Evolutionary conservation across 2,329 filamentous ascomycete genomes (phyloP).

Genomic region (Claviceps arundinis): DNA sequence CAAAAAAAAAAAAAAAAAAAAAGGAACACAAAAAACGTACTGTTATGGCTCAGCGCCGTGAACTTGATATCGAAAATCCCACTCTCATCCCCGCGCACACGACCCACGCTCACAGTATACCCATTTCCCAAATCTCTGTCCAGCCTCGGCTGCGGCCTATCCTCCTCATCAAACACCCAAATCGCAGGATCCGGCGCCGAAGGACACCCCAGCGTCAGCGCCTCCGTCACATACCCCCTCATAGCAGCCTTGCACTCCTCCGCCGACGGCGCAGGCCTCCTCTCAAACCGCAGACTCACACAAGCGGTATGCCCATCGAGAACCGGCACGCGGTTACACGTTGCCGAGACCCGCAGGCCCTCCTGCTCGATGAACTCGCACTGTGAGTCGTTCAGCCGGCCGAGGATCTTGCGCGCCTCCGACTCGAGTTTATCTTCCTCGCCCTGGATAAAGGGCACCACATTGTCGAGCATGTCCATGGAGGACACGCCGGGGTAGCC

Average conservation of each 20-base stretch:
- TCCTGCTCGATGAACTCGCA: conserved; percentile 67
- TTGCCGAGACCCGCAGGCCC: conserved; percentile 63
- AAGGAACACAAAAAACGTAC: conserved; percentile 24
- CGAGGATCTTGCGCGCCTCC: conserved; percentile 90
- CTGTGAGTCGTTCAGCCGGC: conserved; percentile 53
- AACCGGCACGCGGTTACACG: conserved; percentile 90
- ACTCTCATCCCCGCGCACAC: conserved; percentile 72
- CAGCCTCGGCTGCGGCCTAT: conserved; percentile 80
- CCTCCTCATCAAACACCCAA: conserved; percentile 75
- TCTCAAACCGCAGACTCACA: conserved; percentile 72
- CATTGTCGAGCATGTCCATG: conserved; percentile 95
- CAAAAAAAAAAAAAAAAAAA: neutral
- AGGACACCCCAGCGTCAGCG: conserved; percentile 69
- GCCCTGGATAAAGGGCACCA: conserved; percentile 83
- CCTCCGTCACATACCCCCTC: conserved; percentile 69
- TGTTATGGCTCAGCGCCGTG: conserved; percentile 76
- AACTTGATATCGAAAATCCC: conserved; percentile 93
- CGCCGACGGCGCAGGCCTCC: conserved; percentile 57
- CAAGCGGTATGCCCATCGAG: conserved; percentile 94
- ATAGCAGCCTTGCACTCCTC: conserved; percentile 69
- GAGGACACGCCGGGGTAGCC: conserved; percentile 81
- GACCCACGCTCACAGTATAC: conserved; percentile 83
- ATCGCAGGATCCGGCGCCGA: conserved; percentile 76
- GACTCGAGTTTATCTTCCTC: conserved; percentile 96
- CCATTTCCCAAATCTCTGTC: conserved; percentile 76